Conservation (phyloP, 2,329 filamentous ascomycete species). For the Xylariales sp. region DNA sequence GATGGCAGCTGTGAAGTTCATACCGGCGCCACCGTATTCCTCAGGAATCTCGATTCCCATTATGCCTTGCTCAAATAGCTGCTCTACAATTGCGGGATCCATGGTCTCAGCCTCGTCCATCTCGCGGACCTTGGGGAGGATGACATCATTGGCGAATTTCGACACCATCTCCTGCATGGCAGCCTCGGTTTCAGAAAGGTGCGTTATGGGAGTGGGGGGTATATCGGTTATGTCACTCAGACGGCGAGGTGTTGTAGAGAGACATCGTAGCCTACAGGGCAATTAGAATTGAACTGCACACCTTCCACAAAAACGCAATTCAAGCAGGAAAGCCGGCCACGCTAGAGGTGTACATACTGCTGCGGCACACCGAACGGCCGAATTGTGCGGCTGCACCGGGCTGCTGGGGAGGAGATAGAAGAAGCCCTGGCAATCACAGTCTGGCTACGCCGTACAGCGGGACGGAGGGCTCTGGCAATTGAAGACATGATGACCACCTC, state of each 20-base stretch:
- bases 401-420: slow-evolving; percentile 12
- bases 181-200: slow-evolving; percentile 83
- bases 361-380: slow-evolving; percentile 18
- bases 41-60: slow-evolving; percentile 98
- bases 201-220: slow-evolving; percentile 86
- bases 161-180: slow-evolving; percentile 87
- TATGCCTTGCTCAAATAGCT: slow-evolving; percentile 93
- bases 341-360: too few relatives aligned
- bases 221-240: slow-evolving; percentile 69
- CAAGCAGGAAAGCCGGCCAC: too few relatives aligned
- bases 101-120: slow-evolving; percentile 98
- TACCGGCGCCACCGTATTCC: slow-evolving; percentile 91
- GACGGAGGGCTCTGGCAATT: slow-evolving; percentile 46
- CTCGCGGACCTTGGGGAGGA: slow-evolving; percentile 86
- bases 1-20: slow-evolving; percentile 98
- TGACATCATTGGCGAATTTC: slow-evolving; percentile 85
- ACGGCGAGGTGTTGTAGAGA: slow-evolving; percentile 57
- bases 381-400: slow-evolving; percentile 18
- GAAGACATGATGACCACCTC: slow-evolving; percentile 37
- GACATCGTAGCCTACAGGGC: slow-evolving; percentile 37
- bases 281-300: not conserved
- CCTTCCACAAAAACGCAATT: too few relatives aligned
- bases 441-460: slow-evolving; percentile 43
- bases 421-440: slow-evolving; percentile 24
- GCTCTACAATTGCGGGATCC: slow-evolving; percentile 83